Base-by-base conservation (phyloP, 805 yeast genomes). In the Wickerhamiella brachini region DNA sequence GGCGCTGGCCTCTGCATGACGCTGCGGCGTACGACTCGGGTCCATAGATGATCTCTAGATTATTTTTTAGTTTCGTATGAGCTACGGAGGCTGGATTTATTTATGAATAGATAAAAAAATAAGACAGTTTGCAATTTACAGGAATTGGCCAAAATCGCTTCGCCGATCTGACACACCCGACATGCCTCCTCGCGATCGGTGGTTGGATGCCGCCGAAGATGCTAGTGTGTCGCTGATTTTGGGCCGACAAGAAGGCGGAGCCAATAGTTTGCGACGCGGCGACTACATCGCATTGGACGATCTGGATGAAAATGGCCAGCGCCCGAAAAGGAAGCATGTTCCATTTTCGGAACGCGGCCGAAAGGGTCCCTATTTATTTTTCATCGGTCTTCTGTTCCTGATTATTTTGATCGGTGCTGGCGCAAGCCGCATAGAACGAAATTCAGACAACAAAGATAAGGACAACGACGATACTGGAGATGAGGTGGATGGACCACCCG, bases 261-360 rank as follows among this genome's bases (percentile, higher is more conserved):
- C 47, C 9, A 44, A 49, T 20, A 37, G 20, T 37, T 37, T 20
- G 15, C 41, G 41, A 3, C 41, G 41, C 7, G 41, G 41, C 18
- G 60, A 56, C 37, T 56, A 57, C 38, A 52, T 59, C 13, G 53
- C 48, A 24, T 50, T 59, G 9, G 59, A 59, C 8, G 54, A 56
- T 22, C 52, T 59, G 15, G 59, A 59, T 39, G 55, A 45, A 23
- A 49, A 52, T 15, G 62, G 61, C n/a, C 17, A 21, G 5, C 45
- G 45, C 13, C 34, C 12, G 4, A 41, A 41, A 17, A 41, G 13
- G 23, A 23, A 10, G 15, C 24, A 18, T 17, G 44, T 18, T 2
- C 24, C 44, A 9, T 23, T 39, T 9, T 21, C 47, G 20, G n/a
- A 31, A n/a, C 29, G 46, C 37, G 10, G 45, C 34, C 34, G 31